Conservation (phyloP, 2,329 filamentous ascomycete genomes). For the Cladosporium sp. region DNA sequence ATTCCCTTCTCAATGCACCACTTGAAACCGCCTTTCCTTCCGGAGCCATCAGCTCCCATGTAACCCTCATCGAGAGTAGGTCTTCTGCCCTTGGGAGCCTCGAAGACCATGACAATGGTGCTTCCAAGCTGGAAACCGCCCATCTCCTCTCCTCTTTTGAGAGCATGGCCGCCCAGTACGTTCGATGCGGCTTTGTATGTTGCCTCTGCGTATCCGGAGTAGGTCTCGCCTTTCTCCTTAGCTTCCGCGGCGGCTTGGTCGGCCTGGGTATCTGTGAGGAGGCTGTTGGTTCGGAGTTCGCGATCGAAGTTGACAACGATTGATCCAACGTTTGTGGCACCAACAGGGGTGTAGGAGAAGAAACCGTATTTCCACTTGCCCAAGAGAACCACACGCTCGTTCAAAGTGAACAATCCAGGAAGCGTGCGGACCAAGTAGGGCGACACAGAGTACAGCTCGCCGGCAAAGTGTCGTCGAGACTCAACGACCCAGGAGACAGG, state of each 20-base stretch:
- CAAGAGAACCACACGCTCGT: conserved; percentile 90
- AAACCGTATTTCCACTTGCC: conserved; percentile 97
- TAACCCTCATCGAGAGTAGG: conserved; percentile 58
- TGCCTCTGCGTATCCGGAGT: conserved; percentile 89
- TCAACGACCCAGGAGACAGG: conserved; percentile 95
- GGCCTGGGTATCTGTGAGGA: conserved; percentile 88
- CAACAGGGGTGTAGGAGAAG: conserved; percentile 93
- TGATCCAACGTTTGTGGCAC: conserved; percentile 94
- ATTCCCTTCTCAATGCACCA: conserved; percentile 88
- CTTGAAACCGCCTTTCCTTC: conserved; percentile 63
- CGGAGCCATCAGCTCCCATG: conserved; percentile 35
- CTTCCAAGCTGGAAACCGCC: conserved; percentile 95
- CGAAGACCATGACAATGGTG: conserved; percentile 93
- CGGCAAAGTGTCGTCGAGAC: conserved; percentile 91
- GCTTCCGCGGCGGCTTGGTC: conserved; percentile 82
- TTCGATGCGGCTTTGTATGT: conserved; percentile 75
- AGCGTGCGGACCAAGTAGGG: conserved; percentile 91
- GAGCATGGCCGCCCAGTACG: conserved; percentile 75
- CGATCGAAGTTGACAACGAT: conserved; percentile 97
- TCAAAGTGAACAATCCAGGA: conserved; percentile 91
- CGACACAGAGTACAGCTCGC: conserved; percentile 91
- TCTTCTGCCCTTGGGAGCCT: conserved; percentile 68
- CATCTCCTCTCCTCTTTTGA: conserved; percentile 92
- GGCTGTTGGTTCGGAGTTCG: conserved; percentile 86
- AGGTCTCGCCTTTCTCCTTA: conserved; percentile 69